These are phyloP conservation scores for Fistulina hepatica DNA, from an alignment of 1,284 basidiomycete species.

Conservation along the genomic window DNA sequence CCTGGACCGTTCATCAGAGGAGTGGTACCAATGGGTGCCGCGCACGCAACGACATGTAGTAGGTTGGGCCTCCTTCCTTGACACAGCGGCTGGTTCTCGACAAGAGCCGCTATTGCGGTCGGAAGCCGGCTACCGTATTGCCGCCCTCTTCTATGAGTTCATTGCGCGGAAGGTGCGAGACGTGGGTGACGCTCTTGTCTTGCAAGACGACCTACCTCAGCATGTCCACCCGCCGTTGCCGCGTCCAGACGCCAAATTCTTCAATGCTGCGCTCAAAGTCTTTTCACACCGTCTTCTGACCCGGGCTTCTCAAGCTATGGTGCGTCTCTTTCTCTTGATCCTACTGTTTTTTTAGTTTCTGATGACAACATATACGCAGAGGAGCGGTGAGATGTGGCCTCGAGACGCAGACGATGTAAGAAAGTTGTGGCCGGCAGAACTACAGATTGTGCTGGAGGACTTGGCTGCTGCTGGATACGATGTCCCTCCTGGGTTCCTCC, in stretches of 20 bases:
- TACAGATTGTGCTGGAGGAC: conserved; percentile 35
- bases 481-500: conserved; percentile 12
- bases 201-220: background rate
- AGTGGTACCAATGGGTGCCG: no score
- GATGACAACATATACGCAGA: background rate
- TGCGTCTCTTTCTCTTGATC: background rate
- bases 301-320: background rate
- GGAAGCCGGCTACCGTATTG: background rate
- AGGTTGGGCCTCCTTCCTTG: background rate
- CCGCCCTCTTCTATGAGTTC: background rate
- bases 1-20: no score
- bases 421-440: conserved; percentile 27
- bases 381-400: background rate
- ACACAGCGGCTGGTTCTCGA: background rate
- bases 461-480: conserved; percentile 26
- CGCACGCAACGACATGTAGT: background rate
- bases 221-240: conserved; percentile 24
- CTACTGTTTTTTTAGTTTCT: background rate
- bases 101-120: background rate
- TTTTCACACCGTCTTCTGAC: background rate
- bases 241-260: conserved; percentile 51
- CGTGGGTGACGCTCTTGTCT: conserved; percentile 4
- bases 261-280: conserved; percentile 42
- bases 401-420: conserved; percentile 2
- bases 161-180: conserved; percentile 9